Conservation (phyloP, 2,329 filamentous ascomycete species). For the Aspergillus niger region DNA sequence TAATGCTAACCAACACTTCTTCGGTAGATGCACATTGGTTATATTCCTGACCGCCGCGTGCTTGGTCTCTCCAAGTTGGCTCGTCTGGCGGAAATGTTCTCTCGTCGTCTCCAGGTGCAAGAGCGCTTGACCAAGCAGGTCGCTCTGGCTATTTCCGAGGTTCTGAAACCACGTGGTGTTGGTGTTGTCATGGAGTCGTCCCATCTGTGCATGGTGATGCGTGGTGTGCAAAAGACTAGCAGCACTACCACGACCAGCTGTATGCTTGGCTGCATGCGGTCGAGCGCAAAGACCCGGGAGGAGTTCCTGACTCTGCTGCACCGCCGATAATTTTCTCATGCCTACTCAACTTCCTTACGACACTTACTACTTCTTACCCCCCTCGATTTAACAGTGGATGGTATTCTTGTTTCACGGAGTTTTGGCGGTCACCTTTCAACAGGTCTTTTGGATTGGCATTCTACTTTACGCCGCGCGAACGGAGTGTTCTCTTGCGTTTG, state of each 20-base stretch:
- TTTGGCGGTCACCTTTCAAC: slow-evolving; percentile 45
- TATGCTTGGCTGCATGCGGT: slow-evolving; percentile 94
- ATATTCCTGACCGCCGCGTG: slow-evolving; percentile 88
- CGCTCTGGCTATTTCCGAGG: slow-evolving; percentile 87
- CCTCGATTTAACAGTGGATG: slow-evolving; percentile 28
- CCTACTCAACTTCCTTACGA: slow-evolving; percentile 16
- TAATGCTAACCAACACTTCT: slow-evolving; percentile 10
- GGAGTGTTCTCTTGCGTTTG: background rate
- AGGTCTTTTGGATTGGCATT: slow-evolving; percentile 35
- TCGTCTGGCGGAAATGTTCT: slow-evolving; percentile 96
- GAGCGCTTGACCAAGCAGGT: slow-evolving; percentile 96
- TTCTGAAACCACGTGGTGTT: slow-evolving; percentile 90
- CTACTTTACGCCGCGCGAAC: slow-evolving; percentile 11
- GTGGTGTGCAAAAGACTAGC: slow-evolving; percentile 90
- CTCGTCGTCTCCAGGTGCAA: slow-evolving; percentile 89
- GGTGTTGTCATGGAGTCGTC: slow-evolving; percentile 97
- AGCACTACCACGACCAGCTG: slow-evolving; percentile 92
- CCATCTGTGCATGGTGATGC: slow-evolving; percentile 98
- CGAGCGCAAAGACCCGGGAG: slow-evolving; percentile 88
- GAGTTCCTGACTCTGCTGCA: slow-evolving; percentile 88
- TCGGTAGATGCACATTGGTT: slow-evolving; percentile 92
- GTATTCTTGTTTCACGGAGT: slow-evolving; percentile 37
- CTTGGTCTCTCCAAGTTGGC: slow-evolving; percentile 95
- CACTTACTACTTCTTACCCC: slow-evolving; percentile 19
- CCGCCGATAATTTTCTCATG: slow-evolving; percentile 40